These are phyloP conservation scores for Diplodia corticola DNA, from an alignment of 2,329 filamentous ascomycete genomes.

Conservation along the genomic window DNA sequence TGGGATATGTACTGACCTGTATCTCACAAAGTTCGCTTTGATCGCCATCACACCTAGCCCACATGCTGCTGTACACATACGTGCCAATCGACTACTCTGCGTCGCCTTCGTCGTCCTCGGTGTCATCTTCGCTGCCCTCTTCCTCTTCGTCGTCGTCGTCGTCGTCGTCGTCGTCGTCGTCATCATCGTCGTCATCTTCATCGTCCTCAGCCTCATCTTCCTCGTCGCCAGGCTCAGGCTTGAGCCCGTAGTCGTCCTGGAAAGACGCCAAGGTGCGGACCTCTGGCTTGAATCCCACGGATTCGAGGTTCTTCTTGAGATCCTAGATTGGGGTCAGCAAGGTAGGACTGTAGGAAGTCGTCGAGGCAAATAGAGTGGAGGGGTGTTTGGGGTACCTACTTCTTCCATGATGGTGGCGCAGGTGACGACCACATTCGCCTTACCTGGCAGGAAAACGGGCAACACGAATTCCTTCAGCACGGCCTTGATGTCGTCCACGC, in stretches of 20 bases:
- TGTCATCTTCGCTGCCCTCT: neutral
- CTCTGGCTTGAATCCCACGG: conserved; percentile 75
- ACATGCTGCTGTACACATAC: neutral
- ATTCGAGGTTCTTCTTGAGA: conserved; percentile 72
- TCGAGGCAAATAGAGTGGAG: neutral
- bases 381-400: conserved; percentile 53
- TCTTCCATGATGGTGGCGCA: conserved; percentile 84
- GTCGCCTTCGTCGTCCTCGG: conserved; percentile 10
- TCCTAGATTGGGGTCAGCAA: conserved; percentile 52
- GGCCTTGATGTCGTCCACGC: conserved; percentile 71
- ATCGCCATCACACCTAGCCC: no score
- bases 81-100: neutral
- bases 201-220: conserved; percentile 62
- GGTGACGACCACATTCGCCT: conserved; percentile 82
- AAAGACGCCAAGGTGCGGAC: conserved; percentile 75
- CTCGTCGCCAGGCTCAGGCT: conserved; percentile 61
- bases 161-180: conserved; percentile 52
- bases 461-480: conserved; percentile 75
- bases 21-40: no score
- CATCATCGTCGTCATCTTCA: conserved; percentile 49
- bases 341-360: neutral
- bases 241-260: conserved; percentile 85
- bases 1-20: no score
- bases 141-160: neutral
- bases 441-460: conserved; percentile 76